Percentiles rank a stretch among this genome's conserved stretches.
phyloP scores from a whole-genome alignment of 495 filamentous ascomycete species.

The Hypoxylon lenormandii region DNA sequence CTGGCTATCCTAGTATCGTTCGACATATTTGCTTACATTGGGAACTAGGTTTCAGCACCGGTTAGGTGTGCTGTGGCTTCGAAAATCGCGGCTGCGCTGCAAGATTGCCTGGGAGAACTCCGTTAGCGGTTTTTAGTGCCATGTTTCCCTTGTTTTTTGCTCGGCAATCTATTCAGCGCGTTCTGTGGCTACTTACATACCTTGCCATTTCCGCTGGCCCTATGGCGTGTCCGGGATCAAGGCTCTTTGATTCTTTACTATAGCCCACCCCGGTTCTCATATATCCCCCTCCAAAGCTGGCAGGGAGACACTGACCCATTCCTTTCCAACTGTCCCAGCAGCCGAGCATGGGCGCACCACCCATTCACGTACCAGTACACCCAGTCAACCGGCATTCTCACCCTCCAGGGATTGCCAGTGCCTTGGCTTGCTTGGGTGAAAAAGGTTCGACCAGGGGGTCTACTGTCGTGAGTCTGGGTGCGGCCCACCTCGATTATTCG shows the following conservation, averaged over 20 bases:
- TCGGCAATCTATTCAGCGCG: slow-evolving; percentile 53
- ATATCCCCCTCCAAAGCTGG: slow-evolving; percentile 57
- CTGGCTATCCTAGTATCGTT: slow-evolving; percentile 16
- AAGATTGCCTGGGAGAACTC: slow-evolving; percentile 35
- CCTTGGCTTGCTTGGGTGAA: slow-evolving; percentile 49
- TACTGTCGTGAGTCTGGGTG: slow-evolving; percentile 50
- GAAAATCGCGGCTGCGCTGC: slow-evolving; percentile 30
- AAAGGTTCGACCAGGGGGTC: slow-evolving; percentile 51
- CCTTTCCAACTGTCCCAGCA: slow-evolving; percentile 47
- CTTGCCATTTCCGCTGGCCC: slow-evolving; percentile 53
- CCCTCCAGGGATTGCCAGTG: slow-evolving; percentile 52
- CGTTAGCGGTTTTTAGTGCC: slow-evolving; percentile 45
- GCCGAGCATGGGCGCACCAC: slow-evolving; percentile 51
- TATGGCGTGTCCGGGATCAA: slow-evolving; percentile 58
- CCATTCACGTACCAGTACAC: slow-evolving; percentile 46
- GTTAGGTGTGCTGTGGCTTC: slow-evolving; percentile 18
- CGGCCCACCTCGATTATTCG: slow-evolving; percentile 55
- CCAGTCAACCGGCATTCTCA: slow-evolving; percentile 52
- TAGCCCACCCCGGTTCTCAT: slow-evolving; percentile 58
- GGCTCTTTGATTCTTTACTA: slow-evolving; percentile 58
- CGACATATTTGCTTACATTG: slow-evolving; percentile 34
- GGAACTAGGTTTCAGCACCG: slow-evolving; percentile 34
- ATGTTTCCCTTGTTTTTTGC: slow-evolving; percentile 44
- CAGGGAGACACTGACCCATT: slow-evolving; percentile 51
- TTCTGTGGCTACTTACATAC: slow-evolving; percentile 49